A percentile compares a stretch with the other conserved stretches of the same genome.
Conservation (phyloP, 805 yeast genomes). For the Wickerhamiella azyma region DNA sequence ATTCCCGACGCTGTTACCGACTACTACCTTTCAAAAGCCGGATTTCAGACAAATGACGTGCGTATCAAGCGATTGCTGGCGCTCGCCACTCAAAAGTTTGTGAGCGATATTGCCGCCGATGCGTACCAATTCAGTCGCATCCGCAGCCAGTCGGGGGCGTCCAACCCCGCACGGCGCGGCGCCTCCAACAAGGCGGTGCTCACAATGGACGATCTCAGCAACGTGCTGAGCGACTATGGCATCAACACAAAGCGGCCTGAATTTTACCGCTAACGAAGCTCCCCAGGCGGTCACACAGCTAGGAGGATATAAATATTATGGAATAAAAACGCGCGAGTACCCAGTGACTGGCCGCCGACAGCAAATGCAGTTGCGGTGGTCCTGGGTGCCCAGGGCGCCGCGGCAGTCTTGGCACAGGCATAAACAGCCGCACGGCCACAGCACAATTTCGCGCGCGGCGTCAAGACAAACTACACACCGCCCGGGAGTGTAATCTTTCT, state of each 20-base stretch:
- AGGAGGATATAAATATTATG: conserved; percentile 24
- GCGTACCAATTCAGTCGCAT: conserved; percentile 93
- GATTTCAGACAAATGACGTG: conserved; percentile 66
- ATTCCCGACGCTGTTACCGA: conserved; percentile 96
- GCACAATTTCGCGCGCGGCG: conserved; percentile 56
- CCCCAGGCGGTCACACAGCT: background rate
- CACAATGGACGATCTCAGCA: conserved; percentile 85
- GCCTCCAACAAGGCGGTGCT: conserved; percentile 64
- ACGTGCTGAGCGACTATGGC: conserved; percentile 88
- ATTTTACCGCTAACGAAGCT: conserved; percentile 53
- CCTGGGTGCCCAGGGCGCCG: conserved; percentile 52
- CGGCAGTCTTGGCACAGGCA: conserved; percentile 82
- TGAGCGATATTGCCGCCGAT: conserved; percentile 88
- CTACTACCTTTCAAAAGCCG: conserved; percentile 74
- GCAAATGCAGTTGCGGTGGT: conserved; percentile 69
- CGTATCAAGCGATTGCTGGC: conserved; percentile 76
- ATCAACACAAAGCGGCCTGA: conserved; percentile 84
- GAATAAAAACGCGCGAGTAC: conserved; percentile 45
- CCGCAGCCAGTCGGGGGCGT: conserved; percentile 71
- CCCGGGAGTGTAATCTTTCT: background rate
- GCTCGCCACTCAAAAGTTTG: conserved; percentile 88
- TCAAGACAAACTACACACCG: conserved; percentile 71
- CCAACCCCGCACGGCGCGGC: conserved; percentile 69
- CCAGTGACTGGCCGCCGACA: conserved; percentile 66
- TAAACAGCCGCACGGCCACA: conserved; percentile 91